A percentile compares a stretch with the other conserved stretches of the same genome.
Conservation (phyloP, 352 stramenopile genomes). For the Plasmopara halstedii region DNA sequence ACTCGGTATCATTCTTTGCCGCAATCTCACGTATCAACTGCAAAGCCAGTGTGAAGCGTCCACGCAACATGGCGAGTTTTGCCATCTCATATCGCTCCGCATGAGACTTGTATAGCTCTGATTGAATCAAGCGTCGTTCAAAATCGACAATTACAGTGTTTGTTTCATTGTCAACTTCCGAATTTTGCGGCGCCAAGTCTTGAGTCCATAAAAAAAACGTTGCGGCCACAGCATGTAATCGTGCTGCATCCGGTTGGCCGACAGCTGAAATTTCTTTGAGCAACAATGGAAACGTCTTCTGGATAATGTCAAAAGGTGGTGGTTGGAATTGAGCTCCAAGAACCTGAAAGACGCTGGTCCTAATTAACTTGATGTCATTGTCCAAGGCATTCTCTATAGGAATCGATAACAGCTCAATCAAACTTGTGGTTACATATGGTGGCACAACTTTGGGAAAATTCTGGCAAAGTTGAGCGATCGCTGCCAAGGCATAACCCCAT, state of each 20-base stretch:
- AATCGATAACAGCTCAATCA: conserved; percentile 23
- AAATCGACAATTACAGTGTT: conserved; percentile 7
- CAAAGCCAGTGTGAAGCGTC: conserved; percentile 19
- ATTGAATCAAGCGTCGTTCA: conserved; percentile 12
- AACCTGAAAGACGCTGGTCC: conserved; percentile 14
- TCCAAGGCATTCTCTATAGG: conserved; percentile 2
- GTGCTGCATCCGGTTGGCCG: conserved; percentile 7
- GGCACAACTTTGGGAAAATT: conserved; percentile 10
- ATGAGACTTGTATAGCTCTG: conserved; percentile 21
- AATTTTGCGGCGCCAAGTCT: neutral
- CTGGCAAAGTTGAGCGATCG: conserved; percentile 15
- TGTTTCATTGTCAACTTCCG: neutral
- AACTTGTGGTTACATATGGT: conserved; percentile 8
- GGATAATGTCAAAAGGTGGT: conserved; percentile 6
- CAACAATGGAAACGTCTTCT: conserved; percentile 14
- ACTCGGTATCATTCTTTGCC: conserved; percentile 25
- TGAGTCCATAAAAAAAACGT: conserved; percentile 31
- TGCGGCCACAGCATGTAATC: conserved; percentile 19
- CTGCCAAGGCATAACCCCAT: conserved; percentile 15
- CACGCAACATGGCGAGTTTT: conserved; percentile 32
- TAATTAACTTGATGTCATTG: conserved; percentile 2
- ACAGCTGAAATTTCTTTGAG: conserved; percentile 13
- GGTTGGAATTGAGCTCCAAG: conserved; percentile 17
- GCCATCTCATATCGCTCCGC: conserved; percentile 39
- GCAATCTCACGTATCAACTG: conserved; percentile 22